Evolutionary conservation across 192 early-diverging fungal genomes (phyloP), one percentile per base, ranked within the genome.

Genomic region (Coemansia sp.): DNA sequence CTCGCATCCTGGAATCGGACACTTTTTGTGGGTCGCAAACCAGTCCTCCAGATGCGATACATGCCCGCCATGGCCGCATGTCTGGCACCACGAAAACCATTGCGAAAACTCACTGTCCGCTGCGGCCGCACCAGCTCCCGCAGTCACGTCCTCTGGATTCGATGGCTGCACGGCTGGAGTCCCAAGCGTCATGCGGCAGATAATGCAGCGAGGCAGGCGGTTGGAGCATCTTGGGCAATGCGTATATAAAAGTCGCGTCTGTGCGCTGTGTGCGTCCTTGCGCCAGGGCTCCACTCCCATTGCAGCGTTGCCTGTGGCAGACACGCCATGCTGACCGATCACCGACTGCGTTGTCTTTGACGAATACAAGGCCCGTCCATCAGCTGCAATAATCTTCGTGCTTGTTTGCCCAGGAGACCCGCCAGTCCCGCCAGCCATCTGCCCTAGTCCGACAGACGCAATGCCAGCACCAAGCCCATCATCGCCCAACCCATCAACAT

Each of bases 41-140:
- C 97, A 99, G 47, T 91, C 85, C 41, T 87, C 74, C 81, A 99
- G 87, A 69, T 99, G 97, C 37, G 86, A 80, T 4, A 92, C 90
- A 72, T 99, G 97, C 2, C 97, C 97, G 43, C 97, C 97, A 79
- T 99, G 97, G 13, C 92, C 86, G 77, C 97, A 99, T 10, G 92
- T 93, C 76, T 97, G 95, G 79, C 97, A 99, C 97, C 97, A 99
- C 13, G 94, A 97, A 73, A 98, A 99, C 96, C 95, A 99, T 47
- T 88, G 76, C 65, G 94, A 88, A 74, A 94, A 90, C 47, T 90
- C 89, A 56, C 72, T 60, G 60, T 45, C 78, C 18, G 42, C 47
- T 15, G 57, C 61, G 44, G 39, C 52, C 26, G 52, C 52, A 41
- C 61, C 71, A 39, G 62, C 43, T 13, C 13, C 61, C 13, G 65